A percentile compares a stretch with the other conserved stretches of the same genome.
Conservation (phyloP, 805 yeast genomes). For the Monosporozyma solicola region DNA sequence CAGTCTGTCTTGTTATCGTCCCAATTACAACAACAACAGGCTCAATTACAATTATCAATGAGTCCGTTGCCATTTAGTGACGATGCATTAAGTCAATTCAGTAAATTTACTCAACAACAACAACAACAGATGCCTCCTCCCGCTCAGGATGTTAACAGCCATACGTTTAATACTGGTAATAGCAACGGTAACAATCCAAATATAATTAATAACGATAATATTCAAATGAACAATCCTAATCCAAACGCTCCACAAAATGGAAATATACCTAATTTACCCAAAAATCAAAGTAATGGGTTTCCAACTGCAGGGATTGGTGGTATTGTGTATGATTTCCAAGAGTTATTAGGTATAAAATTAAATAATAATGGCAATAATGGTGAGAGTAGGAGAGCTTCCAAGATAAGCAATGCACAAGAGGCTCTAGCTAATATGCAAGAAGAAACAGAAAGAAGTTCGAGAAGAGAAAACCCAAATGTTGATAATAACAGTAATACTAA, state of each 20-base stretch:
- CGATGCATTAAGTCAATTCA: slow-evolving; percentile 11
- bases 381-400: slow-evolving; percentile 14
- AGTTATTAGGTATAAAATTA: slow-evolving; percentile 17
- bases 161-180: slow-evolving; percentile 1
- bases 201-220: slow-evolving; percentile 10
- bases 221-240: slow-evolving; percentile 9
- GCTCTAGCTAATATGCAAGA: slow-evolving; percentile 27
- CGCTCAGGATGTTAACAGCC: slow-evolving; percentile 5
- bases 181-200: background rate
- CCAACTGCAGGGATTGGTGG: slow-evolving; percentile 29
- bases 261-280: background rate
- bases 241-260: background rate
- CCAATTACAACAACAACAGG: slow-evolving; percentile 13
- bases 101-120: slow-evolving; percentile 9
- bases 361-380: slow-evolving; percentile 15
- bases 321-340: slow-evolving; percentile 26
- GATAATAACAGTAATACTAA: background rate
- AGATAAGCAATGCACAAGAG: slow-evolving; percentile 22
- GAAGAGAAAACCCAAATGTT: background rate
- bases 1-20: slow-evolving; percentile 9
- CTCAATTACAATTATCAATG: slow-evolving; percentile 3
- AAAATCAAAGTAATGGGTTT: slow-evolving; percentile 3
- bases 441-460: slow-evolving; percentile 11
- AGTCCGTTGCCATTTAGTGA: slow-evolving; percentile 6
- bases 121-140: slow-evolving; percentile 4